Evolutionary conservation across 1,284 basidiomycete genomes (phyloP).

Genomic region (Schizophyllum amplum): DNA sequence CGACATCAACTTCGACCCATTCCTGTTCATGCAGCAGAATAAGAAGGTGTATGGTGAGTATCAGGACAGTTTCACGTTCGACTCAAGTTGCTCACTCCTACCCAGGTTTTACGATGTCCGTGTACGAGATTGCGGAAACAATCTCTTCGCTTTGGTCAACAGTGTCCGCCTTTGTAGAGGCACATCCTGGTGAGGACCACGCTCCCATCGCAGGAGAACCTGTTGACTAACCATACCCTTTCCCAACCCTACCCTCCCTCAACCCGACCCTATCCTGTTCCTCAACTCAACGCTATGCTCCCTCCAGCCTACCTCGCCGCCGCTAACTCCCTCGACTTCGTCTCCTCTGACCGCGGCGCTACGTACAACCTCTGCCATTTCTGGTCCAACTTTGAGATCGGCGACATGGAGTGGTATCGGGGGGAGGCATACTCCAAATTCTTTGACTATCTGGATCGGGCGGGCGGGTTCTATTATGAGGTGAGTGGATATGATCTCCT

Average conservation of each 20-base stretch:
- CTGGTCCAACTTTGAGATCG: conserved; percentile 79
- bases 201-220: no score
- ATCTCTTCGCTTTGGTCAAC: conserved; percentile 69
- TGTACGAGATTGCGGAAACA: conserved; percentile 71
- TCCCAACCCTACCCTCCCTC: no score
- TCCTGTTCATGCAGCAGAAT: conserved; percentile 67
- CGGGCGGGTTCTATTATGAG: conserved; percentile 78
- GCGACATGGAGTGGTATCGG: conserved; percentile 52
- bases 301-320: conserved; percentile 52
- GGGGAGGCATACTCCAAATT: conserved; percentile 60
- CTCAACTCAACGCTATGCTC: no score
- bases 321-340: conserved; percentile 63
- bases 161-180: conserved; percentile 29
- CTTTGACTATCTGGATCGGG: conserved; percentile 65
- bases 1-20: conserved; percentile 67
- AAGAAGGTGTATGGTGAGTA: conserved; percentile 58
- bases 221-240: no score
- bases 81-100: no score
- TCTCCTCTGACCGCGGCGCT: conserved; percentile 56
- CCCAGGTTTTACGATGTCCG: conserved; percentile 61
- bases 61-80: not conserved
- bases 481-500: no score
- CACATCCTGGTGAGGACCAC: no score
- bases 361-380: conserved; percentile 75
- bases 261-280: no score